A percentile compares a stretch with the other conserved stretches of the same genome.
Conservation (phyloP, 2,329 filamentous ascomycete genomes). For the Geosmithia morbida region DNA sequence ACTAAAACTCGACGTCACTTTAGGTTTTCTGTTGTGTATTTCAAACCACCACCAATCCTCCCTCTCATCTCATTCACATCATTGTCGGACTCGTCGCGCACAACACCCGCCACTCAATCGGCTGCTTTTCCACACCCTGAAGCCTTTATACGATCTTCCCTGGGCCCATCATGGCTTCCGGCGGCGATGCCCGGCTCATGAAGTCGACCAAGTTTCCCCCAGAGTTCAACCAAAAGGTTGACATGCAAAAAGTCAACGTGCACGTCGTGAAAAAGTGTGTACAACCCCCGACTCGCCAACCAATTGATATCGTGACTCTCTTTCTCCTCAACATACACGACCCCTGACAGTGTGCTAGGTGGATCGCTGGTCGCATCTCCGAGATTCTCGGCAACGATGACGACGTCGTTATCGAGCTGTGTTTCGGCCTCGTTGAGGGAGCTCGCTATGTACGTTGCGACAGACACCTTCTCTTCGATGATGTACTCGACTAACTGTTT, state of each 20-base stretch:
- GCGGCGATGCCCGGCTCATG: conserved; percentile 77
- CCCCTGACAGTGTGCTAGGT: conserved; percentile 37
- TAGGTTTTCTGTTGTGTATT: no score
- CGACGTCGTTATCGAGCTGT: conserved; percentile 86
- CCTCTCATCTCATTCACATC: no score
- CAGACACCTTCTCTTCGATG: background rate
- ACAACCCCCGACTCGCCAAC: background rate
- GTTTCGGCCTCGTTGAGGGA: conserved; percentile 56
- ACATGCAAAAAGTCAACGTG: conserved; percentile 93
- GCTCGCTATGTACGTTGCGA: conserved; percentile 16
- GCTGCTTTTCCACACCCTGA: background rate
- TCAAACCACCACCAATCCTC: no score
- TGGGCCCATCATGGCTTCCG: conserved; percentile 52
- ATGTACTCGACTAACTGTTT: conserved; percentile 7
- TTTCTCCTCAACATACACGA: background rate
- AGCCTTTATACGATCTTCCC: background rate
- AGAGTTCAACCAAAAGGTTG: conserved; percentile 90
- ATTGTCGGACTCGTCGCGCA: no score
- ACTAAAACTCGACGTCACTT: no score
- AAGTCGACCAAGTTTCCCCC: conserved; percentile 86
- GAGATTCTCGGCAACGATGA: conserved; percentile 86
- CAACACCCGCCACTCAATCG: background rate
- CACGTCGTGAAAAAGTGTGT: conserved; percentile 93
- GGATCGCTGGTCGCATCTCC: conserved; percentile 81
- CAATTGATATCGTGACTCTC: no score